Percentiles rank a stretch among this genome's conserved stretches.
Evolutionary conservation across 2,329 filamentous ascomycete genomes (phyloP).

Genomic region (Thielaviopsis populi): DNA sequence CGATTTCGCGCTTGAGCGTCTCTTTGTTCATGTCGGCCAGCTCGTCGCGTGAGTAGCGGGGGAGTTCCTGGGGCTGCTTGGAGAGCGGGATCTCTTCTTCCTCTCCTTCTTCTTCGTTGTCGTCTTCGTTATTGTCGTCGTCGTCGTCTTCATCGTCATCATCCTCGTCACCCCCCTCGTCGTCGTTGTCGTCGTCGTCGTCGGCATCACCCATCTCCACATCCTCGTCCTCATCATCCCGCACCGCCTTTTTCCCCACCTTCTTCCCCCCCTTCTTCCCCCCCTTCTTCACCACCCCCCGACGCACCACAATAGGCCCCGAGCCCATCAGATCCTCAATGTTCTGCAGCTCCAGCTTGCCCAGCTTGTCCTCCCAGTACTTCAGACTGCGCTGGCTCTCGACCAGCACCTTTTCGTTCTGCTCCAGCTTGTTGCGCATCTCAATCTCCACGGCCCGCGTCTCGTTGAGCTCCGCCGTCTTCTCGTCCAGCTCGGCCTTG

Average conservation of each 20-base stretch:
- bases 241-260: neutral
- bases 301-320: conserved; percentile 18
- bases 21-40: conserved; percentile 51
- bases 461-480: conserved; percentile 71
- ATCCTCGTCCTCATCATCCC: conserved; percentile 22
- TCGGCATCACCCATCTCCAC: conserved; percentile 17
- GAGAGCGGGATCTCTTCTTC: conserved; percentile 20
- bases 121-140: conserved; percentile 5
- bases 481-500: conserved; percentile 77
- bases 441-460: conserved; percentile 86
- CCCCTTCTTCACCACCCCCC: conserved; percentile 3
- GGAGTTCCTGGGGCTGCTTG: conserved; percentile 44
- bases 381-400: conserved; percentile 74
- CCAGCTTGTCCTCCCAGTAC: conserved; percentile 83
- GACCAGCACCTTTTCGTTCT: conserved; percentile 73
- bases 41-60: conserved; percentile 61
- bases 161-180: conserved; percentile 21
- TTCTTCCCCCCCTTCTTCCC: neutral
- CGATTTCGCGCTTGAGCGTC: conserved; percentile 45
- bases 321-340: conserved; percentile 48
- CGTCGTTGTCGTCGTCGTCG: conserved; percentile 19
- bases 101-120: conserved; percentile 21
- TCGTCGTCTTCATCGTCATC: conserved; percentile 22
- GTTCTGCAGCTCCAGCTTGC: conserved; percentile 70
- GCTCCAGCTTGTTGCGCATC: conserved; percentile 95